phyloP scores from a whole-genome alignment of 768 basidiomycete genomes.

The Leccinum boreale region DNA sequence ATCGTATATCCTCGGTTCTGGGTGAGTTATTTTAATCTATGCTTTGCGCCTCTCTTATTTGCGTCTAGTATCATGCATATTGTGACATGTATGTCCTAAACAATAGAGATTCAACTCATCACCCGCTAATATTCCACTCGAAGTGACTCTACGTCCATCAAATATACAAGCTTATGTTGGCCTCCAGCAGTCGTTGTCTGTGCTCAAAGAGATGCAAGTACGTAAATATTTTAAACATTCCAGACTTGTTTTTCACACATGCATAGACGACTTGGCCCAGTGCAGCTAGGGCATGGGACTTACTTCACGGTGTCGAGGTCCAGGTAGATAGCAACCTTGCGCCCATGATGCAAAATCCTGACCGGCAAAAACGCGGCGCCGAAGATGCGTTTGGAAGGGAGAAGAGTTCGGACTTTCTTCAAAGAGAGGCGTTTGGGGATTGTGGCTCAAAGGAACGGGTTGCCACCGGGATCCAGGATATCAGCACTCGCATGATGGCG shows the following conservation, averaged over 20 bases:
- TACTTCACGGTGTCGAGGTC: conserved; percentile 65
- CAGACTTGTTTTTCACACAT: conserved; percentile 10
- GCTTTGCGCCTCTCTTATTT: not conserved
- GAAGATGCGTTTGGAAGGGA: conserved; percentile 64
- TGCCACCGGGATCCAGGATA: conserved; percentile 52
- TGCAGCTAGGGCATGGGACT: conserved; percentile 60
- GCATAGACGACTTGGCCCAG: conserved; percentile 66
- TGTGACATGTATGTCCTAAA: conserved; percentile 52
- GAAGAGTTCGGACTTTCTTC: conserved; percentile 43
- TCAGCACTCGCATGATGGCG: conserved; percentile 65
- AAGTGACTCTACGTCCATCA: conserved; percentile 70
- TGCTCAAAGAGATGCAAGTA: conserved; percentile 68
- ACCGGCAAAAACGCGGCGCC: conserved; percentile 55
- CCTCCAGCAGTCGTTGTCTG: conserved; percentile 59
- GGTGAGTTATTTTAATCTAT: conserved; percentile 44
- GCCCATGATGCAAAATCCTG: conserved; percentile 36
- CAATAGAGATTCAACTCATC: not conserved
- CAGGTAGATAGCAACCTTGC: conserved; percentile 41
- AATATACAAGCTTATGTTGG: conserved; percentile 68
- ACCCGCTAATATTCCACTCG: conserved; percentile 10
- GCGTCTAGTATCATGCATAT: conserved; percentile 72
- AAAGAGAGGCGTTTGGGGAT: conserved; percentile 38
- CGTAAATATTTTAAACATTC: conserved; percentile 13
- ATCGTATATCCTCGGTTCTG: conserved; percentile 66
- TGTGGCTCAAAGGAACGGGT: conserved; percentile 22